phyloP scores from a whole-genome alignment of 2,329 filamentous ascomycete genomes.

The Trematosphaeria pertusa region DNA sequence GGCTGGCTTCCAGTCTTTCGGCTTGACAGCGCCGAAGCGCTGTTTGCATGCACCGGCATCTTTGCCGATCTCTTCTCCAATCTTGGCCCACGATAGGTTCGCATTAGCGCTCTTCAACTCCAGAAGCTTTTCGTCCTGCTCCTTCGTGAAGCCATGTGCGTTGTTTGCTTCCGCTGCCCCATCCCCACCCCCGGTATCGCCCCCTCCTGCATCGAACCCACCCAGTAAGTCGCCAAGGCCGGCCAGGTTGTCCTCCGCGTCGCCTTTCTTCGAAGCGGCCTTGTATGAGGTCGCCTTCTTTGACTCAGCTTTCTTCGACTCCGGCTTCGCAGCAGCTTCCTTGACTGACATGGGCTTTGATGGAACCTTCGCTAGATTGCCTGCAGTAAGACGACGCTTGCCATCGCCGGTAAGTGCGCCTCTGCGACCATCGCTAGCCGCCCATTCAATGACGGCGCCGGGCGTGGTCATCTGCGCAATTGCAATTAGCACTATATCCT shows the following conservation, averaged over 20 bases:
- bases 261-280: not conserved
- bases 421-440: conserved; percentile 43
- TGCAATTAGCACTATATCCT: conserved; percentile 5
- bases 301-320: not conserved
- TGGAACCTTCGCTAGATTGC: conserved; percentile 21
- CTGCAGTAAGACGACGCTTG: conserved; percentile 21
- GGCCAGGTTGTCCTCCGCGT: not conserved
- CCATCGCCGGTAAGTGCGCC: conserved; percentile 28
- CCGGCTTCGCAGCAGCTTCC: conserved; percentile 4
- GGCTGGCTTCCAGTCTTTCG: conserved; percentile 24
- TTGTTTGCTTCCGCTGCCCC: conserved; percentile 5
- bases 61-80: conserved; percentile 40
- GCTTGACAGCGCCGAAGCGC: conserved; percentile 48
- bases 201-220: not conserved
- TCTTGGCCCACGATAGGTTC: conserved; percentile 34
- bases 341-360: not conserved
- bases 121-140: conserved; percentile 51
- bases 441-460: conserved; percentile 39
- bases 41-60: conserved; percentile 13
- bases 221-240: not conserved
- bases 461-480: conserved; percentile 23
- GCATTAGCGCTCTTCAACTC: conserved; percentile 41
- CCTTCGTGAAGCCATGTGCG: conserved; percentile 37
- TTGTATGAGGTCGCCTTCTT: not conserved
- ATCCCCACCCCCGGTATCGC: conserved; percentile 2